A percentile compares a stretch with the other conserved stretches of the same genome.
These are phyloP conservation scores for Prunus campanulata DNA, from an alignment of 306 rosid genomes.

Conservation along the genomic window DNA sequence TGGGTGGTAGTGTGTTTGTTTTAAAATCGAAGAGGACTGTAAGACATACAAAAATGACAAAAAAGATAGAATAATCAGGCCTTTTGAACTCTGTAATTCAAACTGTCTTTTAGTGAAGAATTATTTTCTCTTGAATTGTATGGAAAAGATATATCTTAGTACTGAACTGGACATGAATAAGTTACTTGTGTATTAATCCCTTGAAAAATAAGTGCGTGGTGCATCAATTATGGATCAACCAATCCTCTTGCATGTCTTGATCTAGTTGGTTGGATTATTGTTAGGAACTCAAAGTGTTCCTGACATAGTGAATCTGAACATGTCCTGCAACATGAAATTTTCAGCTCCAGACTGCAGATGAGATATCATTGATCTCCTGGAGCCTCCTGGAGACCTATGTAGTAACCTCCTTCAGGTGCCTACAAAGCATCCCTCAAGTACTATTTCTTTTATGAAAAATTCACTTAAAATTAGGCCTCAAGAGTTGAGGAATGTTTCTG, in stretches of 20 bases:
- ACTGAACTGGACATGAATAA: neutral
- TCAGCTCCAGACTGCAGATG: conserved; percentile 23
- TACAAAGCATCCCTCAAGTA: conserved; percentile 7
- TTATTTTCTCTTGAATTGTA: neutral
- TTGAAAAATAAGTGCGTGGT: neutral
- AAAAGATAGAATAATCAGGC: neutral
- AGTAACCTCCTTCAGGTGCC: conserved; percentile 24
- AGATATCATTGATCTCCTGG: conserved; percentile 24
- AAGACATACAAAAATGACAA: neutral
- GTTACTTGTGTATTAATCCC: conserved; percentile 7
- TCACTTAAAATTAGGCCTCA: conserved; percentile 12
- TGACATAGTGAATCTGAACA: conserved; percentile 18
- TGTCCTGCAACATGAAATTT: conserved; percentile 17
- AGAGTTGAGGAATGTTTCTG: conserved; percentile 3
- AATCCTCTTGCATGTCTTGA: neutral
- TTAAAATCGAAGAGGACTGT: neutral
- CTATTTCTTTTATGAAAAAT: neutral
- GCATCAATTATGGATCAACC: conserved; percentile 8
- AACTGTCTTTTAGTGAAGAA: neutral
- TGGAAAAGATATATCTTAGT: neutral
- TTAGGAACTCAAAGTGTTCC: conserved; percentile 20
- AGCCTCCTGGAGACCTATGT: conserved; percentile 19
- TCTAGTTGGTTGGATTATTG: conserved; percentile 16
- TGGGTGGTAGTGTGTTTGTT: neutral
- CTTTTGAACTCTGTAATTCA: neutral